phyloP scores from a whole-genome alignment of 306 rosid species.

The Vachellia pachyceras region DNA sequence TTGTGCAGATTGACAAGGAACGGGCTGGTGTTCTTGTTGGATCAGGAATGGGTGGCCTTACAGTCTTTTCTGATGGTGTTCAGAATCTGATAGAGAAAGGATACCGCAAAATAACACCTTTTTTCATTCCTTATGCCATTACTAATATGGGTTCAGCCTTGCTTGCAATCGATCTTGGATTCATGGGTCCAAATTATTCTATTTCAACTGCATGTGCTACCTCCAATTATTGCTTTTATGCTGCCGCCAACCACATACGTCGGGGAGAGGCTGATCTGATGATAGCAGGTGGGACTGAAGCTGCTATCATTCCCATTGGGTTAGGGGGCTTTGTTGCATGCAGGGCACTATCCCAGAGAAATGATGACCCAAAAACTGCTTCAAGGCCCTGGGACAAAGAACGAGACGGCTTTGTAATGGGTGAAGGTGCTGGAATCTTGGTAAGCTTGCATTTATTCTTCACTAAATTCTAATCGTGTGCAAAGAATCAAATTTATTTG shows the following conservation, averaged over 20 bases:
- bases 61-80: slow-evolving; percentile 88
- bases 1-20: slow-evolving; percentile 75
- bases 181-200: slow-evolving; percentile 97
- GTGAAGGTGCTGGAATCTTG: slow-evolving; percentile 98
- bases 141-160: slow-evolving; percentile 98
- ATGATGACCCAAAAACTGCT: slow-evolving; percentile 96
- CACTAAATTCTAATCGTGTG: neutral
- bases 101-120: slow-evolving; percentile 85
- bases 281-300: slow-evolving; percentile 98
- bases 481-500: neutral
- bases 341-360: slow-evolving; percentile 95
- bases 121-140: slow-evolving; percentile 92
- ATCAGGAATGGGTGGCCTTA: slow-evolving; percentile 95
- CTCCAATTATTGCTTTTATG: slow-evolving; percentile 91
- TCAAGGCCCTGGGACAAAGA: slow-evolving; percentile 99
- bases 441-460: slow-evolving; percentile 51
- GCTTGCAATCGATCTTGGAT: slow-evolving; percentile 91
- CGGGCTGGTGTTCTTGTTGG: slow-evolving; percentile 95
- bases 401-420: slow-evolving; percentile 98
- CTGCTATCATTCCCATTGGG: slow-evolving; percentile 93
- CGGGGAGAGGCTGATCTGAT: slow-evolving; percentile 97
- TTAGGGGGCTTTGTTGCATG: slow-evolving; percentile 96
- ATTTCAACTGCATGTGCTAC: slow-evolving; percentile 99
- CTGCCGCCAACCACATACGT: slow-evolving; percentile 98
- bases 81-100: slow-evolving; percentile 85